Base-by-base conservation (phyloP, 2,329 filamentous ascomycete genomes). In the Nemania sp. region DNA sequence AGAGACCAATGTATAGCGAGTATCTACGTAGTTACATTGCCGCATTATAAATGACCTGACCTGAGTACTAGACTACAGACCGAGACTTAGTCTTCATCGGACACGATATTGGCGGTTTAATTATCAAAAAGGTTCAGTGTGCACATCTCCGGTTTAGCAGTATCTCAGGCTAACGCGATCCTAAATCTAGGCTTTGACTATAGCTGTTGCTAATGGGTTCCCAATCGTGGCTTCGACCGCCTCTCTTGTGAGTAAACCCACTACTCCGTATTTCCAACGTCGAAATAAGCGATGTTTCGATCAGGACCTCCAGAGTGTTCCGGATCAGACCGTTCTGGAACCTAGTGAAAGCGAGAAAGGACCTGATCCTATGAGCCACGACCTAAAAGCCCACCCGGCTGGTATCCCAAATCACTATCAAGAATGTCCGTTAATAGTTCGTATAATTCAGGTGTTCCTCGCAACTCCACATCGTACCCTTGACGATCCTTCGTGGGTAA, bases 71-170 rank as follows among this genome's bases (percentile, higher is more conserved):
- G 45, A 49, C 5, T 11, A 11, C 18, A n/a, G 7, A 10, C 20
- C 45, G 45, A 10, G 45, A 22, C 45, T 11, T 49, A 49, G 20
- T 24, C 18, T 24, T 49, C 45, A 49, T 49, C 22, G 20, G 45
- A 5, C 45, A 49, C 45, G 45, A 49, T 11, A 49, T 49, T 11
- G 45, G 20, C 45, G 45, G 45, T 49, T 49, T 49, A 49, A 49
- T 49, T 24, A 49, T 49, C 20, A 49, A 49, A n/a, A 49, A 49
- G 45, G 18, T 49, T 49, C 45, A 8, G 5, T 4, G 4, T 8
- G 29, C 29, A 5, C 15, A 49, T n/a, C 3, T 49, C 22, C n/a
- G 11, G 20, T 22, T 49, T 22, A 49, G 20, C 20, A 22, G 7
- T 11, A 49, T 49, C 45, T 22, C 7, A 4, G 11, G 45, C 45